A percentile compares a stretch with the other conserved stretches of the same genome.
Conservation (phyloP, 108 stramenopile genomes). For the Licmophora abbreviata region DNA sequence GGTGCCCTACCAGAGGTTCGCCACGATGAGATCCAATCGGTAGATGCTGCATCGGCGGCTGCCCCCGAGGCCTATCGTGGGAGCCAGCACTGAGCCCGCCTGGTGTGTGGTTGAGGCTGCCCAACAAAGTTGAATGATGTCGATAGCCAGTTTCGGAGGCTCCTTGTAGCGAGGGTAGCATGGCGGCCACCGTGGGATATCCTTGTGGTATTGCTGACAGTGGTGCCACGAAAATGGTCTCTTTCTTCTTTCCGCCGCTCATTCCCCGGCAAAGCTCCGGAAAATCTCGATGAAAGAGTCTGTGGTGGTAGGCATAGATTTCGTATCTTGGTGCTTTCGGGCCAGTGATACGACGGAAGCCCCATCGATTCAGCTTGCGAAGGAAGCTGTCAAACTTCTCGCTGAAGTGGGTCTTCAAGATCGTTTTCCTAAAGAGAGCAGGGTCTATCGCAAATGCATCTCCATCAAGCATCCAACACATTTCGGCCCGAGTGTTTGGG, state of each 20-base stretch:
- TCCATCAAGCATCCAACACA: conserved; percentile 25
- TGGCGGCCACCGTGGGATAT: too few relatives aligned
- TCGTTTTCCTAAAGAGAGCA: conserved; percentile 4
- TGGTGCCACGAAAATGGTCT: too few relatives aligned
- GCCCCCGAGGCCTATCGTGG: too few relatives aligned
- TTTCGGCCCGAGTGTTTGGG: conserved; percentile 2
- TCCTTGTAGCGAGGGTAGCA: too few relatives aligned
- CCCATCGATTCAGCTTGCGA: conserved; percentile 20
- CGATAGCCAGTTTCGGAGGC: too few relatives aligned
- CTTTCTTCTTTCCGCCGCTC: conserved; percentile 3
- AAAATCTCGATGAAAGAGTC: conserved; percentile 29
- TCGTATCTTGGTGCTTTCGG: conserved; percentile 9
- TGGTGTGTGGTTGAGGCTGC: too few relatives aligned
- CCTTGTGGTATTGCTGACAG: too few relatives aligned
- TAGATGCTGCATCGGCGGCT: too few relatives aligned
- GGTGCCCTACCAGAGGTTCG: too few relatives aligned
- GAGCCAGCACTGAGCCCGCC: too few relatives aligned
- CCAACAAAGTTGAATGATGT: too few relatives aligned
- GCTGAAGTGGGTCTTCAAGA: conserved; percentile 21
- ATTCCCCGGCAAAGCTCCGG: conserved; percentile 6
- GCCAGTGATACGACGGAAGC: conserved; percentile 7
- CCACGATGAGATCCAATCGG: too few relatives aligned
- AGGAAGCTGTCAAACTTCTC: conserved; percentile 28
- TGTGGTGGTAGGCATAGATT: conserved; percentile 32
- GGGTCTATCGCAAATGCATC: conserved; percentile 10